Base-by-base conservation (phyloP, 108 stramenopile species). In the Tribonema minus region DNA sequence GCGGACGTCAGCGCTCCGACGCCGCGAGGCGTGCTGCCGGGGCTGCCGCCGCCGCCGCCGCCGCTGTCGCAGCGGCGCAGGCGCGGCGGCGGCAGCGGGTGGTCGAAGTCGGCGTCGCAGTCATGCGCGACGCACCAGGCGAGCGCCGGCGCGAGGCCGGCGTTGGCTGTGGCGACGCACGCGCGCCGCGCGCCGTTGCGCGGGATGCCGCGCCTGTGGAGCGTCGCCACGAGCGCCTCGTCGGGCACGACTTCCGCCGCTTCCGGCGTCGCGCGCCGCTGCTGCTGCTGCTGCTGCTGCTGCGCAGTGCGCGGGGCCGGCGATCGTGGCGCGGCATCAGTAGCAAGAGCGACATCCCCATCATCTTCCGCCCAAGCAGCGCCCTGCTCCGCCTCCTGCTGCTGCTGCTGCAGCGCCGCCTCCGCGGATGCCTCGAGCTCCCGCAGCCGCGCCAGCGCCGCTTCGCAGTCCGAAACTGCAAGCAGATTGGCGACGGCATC, bases 131-230 rank as follows among this genome's bases (percentile, higher is more conserved):
- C 63, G 75, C 75, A 76, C 63, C 62, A 76, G 71, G 72, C 72
- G 9, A 76, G 61, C 25, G 72, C 72, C 27, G 71, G 26, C 71
- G 72, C 75, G 33, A 61, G 75, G 23, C 60, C 65, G 2, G 64
- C 71, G 75, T 76, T 76, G 1, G 26, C 71, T 20, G 75, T 76
- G 72, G 72, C 72, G 61, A 65, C 64, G 75, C 75, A 76, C 30
- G 75, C 75, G 64, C 72, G 71, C 2, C 71, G 71, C 60, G 75
- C 75, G 27, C 71, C 61, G 64, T 76, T 72, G 26, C n/a, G n/a
- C 3, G 64, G 34, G 28, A 76, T 29, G 36, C 75, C 75, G 27
- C 25, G 60, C 75, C 27, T 65, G 75, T 35, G 32, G 12, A 76
- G 72, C 30, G 61, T 72, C 34, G 64, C 71, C 4, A 76, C 75